Base-by-base conservation (phyloP, 2,329 filamentous ascomycete species). In the Fusarium piperis region DNA sequence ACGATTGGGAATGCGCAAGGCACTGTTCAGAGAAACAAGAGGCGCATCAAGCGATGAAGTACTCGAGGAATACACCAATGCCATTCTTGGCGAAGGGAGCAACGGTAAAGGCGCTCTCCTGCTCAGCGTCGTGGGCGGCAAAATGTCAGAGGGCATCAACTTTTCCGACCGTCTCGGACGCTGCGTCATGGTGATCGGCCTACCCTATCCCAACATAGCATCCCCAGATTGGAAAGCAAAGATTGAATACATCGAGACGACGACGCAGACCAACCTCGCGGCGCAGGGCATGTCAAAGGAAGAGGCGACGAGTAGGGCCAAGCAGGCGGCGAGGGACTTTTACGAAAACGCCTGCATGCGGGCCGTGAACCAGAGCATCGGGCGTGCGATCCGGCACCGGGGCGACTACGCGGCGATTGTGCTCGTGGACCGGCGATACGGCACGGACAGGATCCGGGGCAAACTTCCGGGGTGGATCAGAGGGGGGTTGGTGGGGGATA, bases 281-380 rank as follows among this genome's bases (percentile, higher is more conserved):
- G 62, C 59, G 6, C 67, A 74, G 30, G 71, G 70, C 3, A 39
- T 74, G 7, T 10, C 64, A n/a, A 70, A 76, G n/a, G 77, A 74
- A 11, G 72, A 77, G 38, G 81, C 79, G 3, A 60, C 65, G 4
- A 60, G 68, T 2, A 69, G 59, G 39, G 84, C 84, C 0, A 90
- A 89, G 74, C 85, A 88, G 72, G 83, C 91, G 6, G 91, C 92
- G 2, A 85, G 92, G 59, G 93, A 95, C 67, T 97, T 94, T 78
- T 97, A 97, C 78, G 94, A 98, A 79, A 98, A 98, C 78, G 90
- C 94, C 0, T 98, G 95, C 80, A 98, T 99, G 95, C 88, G 96
- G 39, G 94, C 95, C 6, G 96, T 99, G 6, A 99, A 99, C 80
- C 96, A 99, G 84, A 96, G 94, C 78, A 95, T 99, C 74, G 96